Evolutionary conservation across 768 basidiomycete genomes (phyloP).

Genomic region (Suillus placidus): DNA sequence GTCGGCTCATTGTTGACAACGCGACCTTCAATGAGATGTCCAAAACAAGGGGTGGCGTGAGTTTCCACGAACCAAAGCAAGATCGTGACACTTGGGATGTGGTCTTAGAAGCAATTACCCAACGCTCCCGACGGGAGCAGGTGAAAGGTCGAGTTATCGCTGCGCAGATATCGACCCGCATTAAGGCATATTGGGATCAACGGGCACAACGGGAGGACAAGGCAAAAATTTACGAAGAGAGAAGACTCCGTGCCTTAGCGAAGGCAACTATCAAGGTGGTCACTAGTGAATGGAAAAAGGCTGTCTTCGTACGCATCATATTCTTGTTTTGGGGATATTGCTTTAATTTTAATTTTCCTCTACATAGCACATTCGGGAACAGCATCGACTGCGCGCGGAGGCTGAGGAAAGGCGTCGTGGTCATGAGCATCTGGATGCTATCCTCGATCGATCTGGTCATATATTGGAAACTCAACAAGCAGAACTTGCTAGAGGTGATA

Average conservation of each 20-base stretch:
- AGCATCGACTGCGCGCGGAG: slow-evolving; percentile 61
- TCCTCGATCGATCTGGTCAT: slow-evolving; percentile 86
- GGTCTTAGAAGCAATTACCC: slow-evolving; percentile 51
- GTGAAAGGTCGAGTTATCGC: slow-evolving; percentile 46
- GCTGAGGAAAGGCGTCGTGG: slow-evolving; percentile 80
- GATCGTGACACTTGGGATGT: slow-evolving; percentile 59
- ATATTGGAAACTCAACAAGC: slow-evolving; percentile 83
- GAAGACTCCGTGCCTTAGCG: slow-evolving; percentile 62
- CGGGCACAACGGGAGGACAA: slow-evolving; percentile 64
- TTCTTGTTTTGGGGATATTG: background rate
- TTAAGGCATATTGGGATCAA: slow-evolving; percentile 78
- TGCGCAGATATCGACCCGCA: slow-evolving; percentile 59
- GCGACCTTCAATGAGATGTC: slow-evolving; percentile 25
- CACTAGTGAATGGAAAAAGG: slow-evolving; percentile 84
- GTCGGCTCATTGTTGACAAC: slow-evolving; percentile 45
- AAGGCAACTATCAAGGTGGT: slow-evolving; percentile 74
- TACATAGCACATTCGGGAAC: slow-evolving; percentile 71
- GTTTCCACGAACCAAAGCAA: slow-evolving; percentile 27
- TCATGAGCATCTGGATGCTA: slow-evolving; percentile 85
- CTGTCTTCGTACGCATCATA: slow-evolving; percentile 65
- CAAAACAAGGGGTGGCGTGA: slow-evolving; percentile 1
- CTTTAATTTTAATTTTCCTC: slow-evolving; percentile 2
- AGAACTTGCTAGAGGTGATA: slow-evolving; percentile 58
- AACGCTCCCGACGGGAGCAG: slow-evolving; percentile 22
- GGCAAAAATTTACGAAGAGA: slow-evolving; percentile 63